A percentile compares a stretch with the other conserved stretches of the same genome.
Conservation (phyloP, 225 moss, liverwort and hornwort genomes). For the Physcomitrium patens region DNA sequence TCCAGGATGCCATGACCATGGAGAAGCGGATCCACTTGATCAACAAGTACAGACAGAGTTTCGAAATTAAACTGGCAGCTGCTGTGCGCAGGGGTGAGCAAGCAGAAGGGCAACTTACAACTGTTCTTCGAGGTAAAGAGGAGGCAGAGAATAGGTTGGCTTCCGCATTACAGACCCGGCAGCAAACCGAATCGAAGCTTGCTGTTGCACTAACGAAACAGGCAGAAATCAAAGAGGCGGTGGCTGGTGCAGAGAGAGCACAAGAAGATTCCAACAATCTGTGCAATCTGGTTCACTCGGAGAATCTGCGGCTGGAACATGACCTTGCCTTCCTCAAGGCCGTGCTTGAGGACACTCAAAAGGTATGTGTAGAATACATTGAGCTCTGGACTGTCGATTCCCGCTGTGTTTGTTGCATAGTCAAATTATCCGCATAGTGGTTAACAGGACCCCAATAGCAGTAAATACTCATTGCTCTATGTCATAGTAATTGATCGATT, state of each 20-base stretch:
- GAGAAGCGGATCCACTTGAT: conserved; percentile 60
- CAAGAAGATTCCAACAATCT: conserved; percentile 60
- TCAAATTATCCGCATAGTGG: too few species aligned
- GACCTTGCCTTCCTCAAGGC: conserved; percentile 72
- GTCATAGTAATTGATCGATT: too few species aligned
- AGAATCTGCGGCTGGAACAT: conserved; percentile 70
- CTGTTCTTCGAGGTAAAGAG: conserved; percentile 54
- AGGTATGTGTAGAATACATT: conserved; percentile 40
- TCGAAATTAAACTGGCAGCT: conserved; percentile 68
- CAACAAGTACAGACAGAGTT: conserved; percentile 53
- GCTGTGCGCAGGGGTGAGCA: conserved; percentile 61
- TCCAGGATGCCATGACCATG: conserved; percentile 56
- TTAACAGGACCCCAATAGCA: too few species aligned
- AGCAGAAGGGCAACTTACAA: conserved; percentile 67
- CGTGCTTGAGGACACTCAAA: conserved; percentile 76
- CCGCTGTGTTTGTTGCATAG: too few species aligned
- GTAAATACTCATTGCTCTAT: too few species aligned
- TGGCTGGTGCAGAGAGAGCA: conserved; percentile 47
- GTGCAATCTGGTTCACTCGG: conserved; percentile 58
- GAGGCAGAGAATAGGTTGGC: conserved; percentile 58
- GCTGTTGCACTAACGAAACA: conserved; percentile 58
- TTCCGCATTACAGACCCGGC: conserved; percentile 53
- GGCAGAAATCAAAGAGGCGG: conserved; percentile 61
- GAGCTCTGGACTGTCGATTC: not conserved
- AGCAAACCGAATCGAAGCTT: conserved; percentile 65